These are phyloP conservation scores for Leishmania gerbilli DNA, from an alignment of 208 protist genomes.

Conservation along the genomic window DNA sequence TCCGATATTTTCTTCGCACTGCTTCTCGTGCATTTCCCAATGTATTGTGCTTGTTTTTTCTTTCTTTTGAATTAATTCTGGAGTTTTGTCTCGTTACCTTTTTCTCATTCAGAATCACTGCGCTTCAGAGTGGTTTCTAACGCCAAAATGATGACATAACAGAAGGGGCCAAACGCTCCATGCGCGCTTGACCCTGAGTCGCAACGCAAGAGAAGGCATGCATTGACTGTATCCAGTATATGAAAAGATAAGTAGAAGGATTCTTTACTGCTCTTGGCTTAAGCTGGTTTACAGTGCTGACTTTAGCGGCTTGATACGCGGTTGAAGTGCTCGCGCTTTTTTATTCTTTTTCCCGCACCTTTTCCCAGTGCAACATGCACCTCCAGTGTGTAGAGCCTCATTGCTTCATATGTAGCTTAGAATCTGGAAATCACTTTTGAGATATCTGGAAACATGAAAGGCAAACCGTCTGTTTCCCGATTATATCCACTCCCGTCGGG, in stretches of 20 bases:
- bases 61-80: background rate
- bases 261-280: background rate
- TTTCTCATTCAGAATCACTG: background rate
- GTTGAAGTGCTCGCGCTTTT: background rate
- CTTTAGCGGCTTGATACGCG: background rate
- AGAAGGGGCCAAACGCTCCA: background rate
- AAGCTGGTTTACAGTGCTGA: background rate
- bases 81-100: background rate
- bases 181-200: background rate
- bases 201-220: background rate
- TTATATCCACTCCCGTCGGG: background rate
- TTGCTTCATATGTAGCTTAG: background rate
- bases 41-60: background rate
- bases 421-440: background rate
- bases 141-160: background rate
- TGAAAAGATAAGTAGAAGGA: background rate
- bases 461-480: background rate
- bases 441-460: background rate
- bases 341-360: background rate
- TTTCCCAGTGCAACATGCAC: background rate
- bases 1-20: background rate
- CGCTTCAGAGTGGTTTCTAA: background rate
- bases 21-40: background rate
- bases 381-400: background rate
- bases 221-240: background rate